Evolutionary conservation across 345 rosid species (phyloP), one percentile per base, ranked within the genome.

Genomic region (Sisymbrium irio): DNA sequence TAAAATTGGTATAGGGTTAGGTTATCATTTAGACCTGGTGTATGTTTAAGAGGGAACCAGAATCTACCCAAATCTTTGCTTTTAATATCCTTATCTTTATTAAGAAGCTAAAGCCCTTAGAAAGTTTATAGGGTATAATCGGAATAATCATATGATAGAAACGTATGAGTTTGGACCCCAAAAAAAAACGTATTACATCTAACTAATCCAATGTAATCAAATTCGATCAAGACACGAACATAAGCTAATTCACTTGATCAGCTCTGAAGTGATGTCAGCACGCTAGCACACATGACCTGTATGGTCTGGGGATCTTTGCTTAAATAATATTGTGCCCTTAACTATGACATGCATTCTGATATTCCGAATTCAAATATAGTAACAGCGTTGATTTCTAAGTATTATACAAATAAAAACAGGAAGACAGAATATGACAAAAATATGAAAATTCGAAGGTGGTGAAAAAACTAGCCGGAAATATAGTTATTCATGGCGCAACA

Each of bases 41-140:
- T 63, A n/a, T 44, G 70, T 30, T 73, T 42, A 63, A 22, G 37
- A 64, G 69, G 76, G 76, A 42, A 72, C 76, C 69, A 72, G 45
- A 46, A 57, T 33, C 74, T 69, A 57, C 27, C 36, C 46, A 62
- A 65, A 51, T 62, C 35, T 72, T 51, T 44, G 55, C 20, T 54
- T 54, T 56, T 54, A 4, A 53, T 63, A 63, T 63, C 47, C 28
- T 33, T 9, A 5, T 61, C 53, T 18, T 71, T 39, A 2, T 3
- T 27, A 5, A 51, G 50, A 71, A 49, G 49, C 50, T 33, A 14
- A 20, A 17, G 17, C 14, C 14, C 35, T 56, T 15, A 46, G 3
- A 17, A n/a, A 56, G 40, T 50, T 71, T 47, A 6, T 9, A 61
- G 41, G 54, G 44, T 11, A 30, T 54, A 53, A 28, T 28, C 15